Conservation (phyloP, 2,329 filamentous ascomycete species). For the Hypoxylon sp. region DNA sequence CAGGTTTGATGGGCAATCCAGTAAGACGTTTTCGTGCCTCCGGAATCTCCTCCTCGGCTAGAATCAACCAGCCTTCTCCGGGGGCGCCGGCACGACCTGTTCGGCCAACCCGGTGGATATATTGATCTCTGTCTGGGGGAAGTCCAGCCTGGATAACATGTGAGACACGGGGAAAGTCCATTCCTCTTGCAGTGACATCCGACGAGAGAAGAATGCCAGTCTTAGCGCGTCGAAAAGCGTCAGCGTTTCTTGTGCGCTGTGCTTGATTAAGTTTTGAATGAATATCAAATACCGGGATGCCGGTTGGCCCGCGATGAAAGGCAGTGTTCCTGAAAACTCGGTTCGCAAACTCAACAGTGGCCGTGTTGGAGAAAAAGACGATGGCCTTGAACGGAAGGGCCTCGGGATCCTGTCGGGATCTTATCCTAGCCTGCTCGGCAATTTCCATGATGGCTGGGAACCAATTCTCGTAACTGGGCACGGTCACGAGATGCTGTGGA, state of each 20-base stretch:
- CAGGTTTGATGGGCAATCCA: constrained; percentile 73
- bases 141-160: constrained; percentile 82
- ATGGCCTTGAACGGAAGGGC: constrained; percentile 91
- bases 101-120: constrained; percentile 83
- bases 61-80: constrained; percentile 78
- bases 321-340: constrained; percentile 69
- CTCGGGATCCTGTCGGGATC: constrained; percentile 58
- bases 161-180: constrained; percentile 87
- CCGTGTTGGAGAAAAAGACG: constrained; percentile 87
- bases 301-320: constrained; percentile 54
- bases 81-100: constrained; percentile 82
- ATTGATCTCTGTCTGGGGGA: constrained; percentile 76
- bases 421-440: constrained; percentile 70
- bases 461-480: constrained; percentile 80
- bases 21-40: constrained; percentile 67
- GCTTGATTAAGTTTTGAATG: constrained; percentile 83
- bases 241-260: constrained; percentile 77
- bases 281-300: constrained; percentile 71
- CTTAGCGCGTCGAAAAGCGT: constrained; percentile 76
- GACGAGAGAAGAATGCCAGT: constrained; percentile 81
- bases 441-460: constrained; percentile 85
- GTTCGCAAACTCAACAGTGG: constrained; percentile 76
- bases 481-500: constrained; percentile 80
- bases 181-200: constrained; percentile 84
- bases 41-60: constrained; percentile 68